Conservation (phyloP, 805 yeast species). For the Yarrowia divulgata region DNA sequence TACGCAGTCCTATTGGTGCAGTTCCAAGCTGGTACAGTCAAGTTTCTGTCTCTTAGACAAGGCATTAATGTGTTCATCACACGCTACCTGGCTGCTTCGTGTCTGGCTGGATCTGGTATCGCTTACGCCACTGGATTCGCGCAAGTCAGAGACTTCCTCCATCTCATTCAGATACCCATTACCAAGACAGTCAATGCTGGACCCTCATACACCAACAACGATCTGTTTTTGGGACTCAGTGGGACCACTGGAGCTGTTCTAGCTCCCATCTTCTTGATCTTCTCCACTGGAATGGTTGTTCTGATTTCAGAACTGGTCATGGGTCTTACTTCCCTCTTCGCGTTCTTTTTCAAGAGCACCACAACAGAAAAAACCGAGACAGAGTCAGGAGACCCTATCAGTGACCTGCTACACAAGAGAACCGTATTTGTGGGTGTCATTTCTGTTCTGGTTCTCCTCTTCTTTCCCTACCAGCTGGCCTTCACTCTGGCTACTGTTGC, state of each 20-base stretch:
- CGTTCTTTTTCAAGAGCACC: not conserved
- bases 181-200: conserved; percentile 3
- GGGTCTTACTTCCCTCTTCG: not conserved
- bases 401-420: conserved; percentile 2
- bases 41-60: conserved; percentile 46
- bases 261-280: conserved; percentile 1
- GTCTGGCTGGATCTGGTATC: conserved; percentile 46
- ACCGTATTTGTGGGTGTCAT: conserved; percentile 4
- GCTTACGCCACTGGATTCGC: not conserved
- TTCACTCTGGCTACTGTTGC: conserved; percentile 65
- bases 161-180: conserved; percentile 23
- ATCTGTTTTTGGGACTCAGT: conserved; percentile 32
- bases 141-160: conserved; percentile 7
- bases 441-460: not conserved
- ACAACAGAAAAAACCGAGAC: not conserved
- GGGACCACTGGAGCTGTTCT: conserved; percentile 20
- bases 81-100: conserved; percentile 58
- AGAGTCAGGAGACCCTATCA: not conserved
- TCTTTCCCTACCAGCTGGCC: conserved; percentile 83
- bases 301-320: not conserved
- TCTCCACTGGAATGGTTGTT: conserved; percentile 28
- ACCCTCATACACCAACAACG: conserved; percentile 29
- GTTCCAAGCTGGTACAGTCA: conserved; percentile 54
- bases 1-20: conserved; percentile 63
- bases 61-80: conserved; percentile 53